phyloP scores from a whole-genome alignment of 208 protist genomes.

The Leptomonas pyrrhocoris region DNA sequence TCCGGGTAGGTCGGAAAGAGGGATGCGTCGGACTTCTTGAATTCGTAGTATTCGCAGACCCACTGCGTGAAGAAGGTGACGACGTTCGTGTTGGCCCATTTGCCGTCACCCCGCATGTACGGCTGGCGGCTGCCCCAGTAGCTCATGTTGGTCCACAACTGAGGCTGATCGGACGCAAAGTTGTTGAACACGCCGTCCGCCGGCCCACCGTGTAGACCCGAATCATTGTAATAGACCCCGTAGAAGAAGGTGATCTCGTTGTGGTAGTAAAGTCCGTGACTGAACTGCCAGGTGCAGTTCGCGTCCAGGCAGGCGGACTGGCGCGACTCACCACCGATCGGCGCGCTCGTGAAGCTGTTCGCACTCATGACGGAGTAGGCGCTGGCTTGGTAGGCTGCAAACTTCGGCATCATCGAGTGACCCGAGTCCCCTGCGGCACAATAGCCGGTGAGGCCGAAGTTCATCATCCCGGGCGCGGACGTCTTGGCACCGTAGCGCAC shows the following conservation, averaged over 20 bases:
- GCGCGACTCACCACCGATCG: slow-evolving; percentile 52
- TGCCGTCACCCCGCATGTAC: slow-evolving; percentile 36
- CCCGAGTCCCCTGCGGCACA: slow-evolving; percentile 36
- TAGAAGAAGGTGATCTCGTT: slow-evolving; percentile 59
- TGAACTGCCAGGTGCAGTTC: slow-evolving; percentile 61
- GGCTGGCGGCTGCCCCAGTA: slow-evolving; percentile 53
- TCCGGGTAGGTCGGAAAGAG: slow-evolving; percentile 62
- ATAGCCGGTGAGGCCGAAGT: slow-evolving; percentile 31
- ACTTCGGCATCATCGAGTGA: slow-evolving; percentile 73
- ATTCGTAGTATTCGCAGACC: slow-evolving; percentile 72
- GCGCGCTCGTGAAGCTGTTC: slow-evolving; percentile 34
- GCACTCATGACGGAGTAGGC: slow-evolving; percentile 20
- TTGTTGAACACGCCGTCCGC: slow-evolving; percentile 36
- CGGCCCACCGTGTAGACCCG: slow-evolving; percentile 18
- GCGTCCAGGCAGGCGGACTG: slow-evolving; percentile 43
- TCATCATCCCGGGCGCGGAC: slow-evolving; percentile 20
- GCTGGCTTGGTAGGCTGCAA: slow-evolving; percentile 31
- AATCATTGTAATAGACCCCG: slow-evolving; percentile 38
- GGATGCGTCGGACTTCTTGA: slow-evolving; percentile 40
- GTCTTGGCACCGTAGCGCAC: slow-evolving; percentile 43
- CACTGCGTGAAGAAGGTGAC: slow-evolving; percentile 50
- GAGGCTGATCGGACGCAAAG: slow-evolving; percentile 33
- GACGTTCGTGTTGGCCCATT: slow-evolving; percentile 54
- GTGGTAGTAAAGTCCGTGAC: slow-evolving; percentile 51
- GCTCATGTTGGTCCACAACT: slow-evolving; percentile 47